Evolutionary conservation across 768 basidiomycete genomes (phyloP).

Genomic region (Russula abietina): DNA sequence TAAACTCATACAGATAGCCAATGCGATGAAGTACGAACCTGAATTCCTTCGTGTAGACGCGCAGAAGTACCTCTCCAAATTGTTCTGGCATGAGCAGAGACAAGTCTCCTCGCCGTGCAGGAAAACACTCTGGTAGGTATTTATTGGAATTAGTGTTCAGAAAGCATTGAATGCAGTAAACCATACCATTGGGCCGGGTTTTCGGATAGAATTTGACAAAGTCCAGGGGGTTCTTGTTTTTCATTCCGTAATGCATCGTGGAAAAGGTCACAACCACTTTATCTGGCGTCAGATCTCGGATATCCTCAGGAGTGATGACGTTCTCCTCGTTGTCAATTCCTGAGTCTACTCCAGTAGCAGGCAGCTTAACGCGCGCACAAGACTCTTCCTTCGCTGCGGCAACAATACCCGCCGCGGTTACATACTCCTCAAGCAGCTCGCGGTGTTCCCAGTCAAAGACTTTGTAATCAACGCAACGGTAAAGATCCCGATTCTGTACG

Average conservation of each 20-base stretch:
- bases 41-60: slow-evolving; percentile 63
- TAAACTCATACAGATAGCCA: neutral
- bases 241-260: slow-evolving; percentile 74
- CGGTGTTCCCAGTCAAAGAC: slow-evolving; percentile 36
- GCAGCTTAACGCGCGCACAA: neutral
- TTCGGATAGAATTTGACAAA: slow-evolving; percentile 72
- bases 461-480: slow-evolving; percentile 63
- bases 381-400: slow-evolving; percentile 27
- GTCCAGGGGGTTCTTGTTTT: slow-evolving; percentile 60
- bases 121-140: slow-evolving; percentile 39
- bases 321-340: slow-evolving; percentile 17
- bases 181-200: slow-evolving; percentile 47
- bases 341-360: neutral
- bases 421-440: slow-evolving; percentile 26
- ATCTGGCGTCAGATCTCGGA: slow-evolving; percentile 35
- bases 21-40: slow-evolving; percentile 29
- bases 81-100: slow-evolving; percentile 56
- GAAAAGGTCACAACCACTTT: slow-evolving; percentile 62
- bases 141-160: neutral
- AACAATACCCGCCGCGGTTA: slow-evolving; percentile 37
- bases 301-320: slow-evolving; percentile 25
- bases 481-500: slow-evolving; percentile 58
- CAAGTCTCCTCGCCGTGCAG: slow-evolving; percentile 50
- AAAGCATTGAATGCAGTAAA: neutral
- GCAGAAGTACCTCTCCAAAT: slow-evolving; percentile 67